Evolutionary conservation across 495 filamentous ascomycete genomes (phyloP), one percentile per base, ranked within the genome.

Genomic region (Talaromyces liani): DNA sequence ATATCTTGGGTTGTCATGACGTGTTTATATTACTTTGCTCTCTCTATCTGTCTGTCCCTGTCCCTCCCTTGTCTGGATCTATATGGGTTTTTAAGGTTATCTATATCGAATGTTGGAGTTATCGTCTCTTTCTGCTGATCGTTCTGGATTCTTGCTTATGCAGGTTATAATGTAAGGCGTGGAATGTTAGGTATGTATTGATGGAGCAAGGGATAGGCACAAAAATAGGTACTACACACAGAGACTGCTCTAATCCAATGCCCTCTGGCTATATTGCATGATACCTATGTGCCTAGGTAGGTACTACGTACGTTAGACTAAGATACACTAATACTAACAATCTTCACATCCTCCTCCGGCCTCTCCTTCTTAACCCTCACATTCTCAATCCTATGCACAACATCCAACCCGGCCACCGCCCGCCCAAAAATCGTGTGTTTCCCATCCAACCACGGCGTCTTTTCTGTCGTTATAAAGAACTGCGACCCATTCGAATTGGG

Each of bases 391-490:
- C 86, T 90, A 74, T 98, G 91, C 65, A 98, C 87, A n/a, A 98
- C 90, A 72, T 99, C 94, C 64, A 97, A 71, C 2, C 94, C 94
- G 71, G 91, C 87, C 56, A 93, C 85, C 0, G 91, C 91, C 27
- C 95, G 82, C 0, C 95, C 94, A 71, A 99, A 99, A 45, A 99
- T 88, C 0, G 94, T 98, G 71, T 99, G 94, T 73, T 96, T 97
- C 63, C 88, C 87, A 72, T 99, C 94, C 62, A 99, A 76, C 95
- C 95, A 99, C 14, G 92, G 88, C 12, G 94, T 91, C 77, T 94
- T 94, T 73, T 98, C 94, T 2, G 94, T 97, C 6, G 94, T 98
- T 64, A 99, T 96, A 67, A 99, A 99, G 75, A 99, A 99, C 75
- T 99, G 94, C 64, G 88, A 91, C 7, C 82, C 84, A 64, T 90